A percentile compares a stretch with the other conserved stretches of the same genome.
These are phyloP conservation scores for Favolaschia claudopus DNA, from an alignment of 768 basidiomycete genomes.

Conservation along the genomic window DNA sequence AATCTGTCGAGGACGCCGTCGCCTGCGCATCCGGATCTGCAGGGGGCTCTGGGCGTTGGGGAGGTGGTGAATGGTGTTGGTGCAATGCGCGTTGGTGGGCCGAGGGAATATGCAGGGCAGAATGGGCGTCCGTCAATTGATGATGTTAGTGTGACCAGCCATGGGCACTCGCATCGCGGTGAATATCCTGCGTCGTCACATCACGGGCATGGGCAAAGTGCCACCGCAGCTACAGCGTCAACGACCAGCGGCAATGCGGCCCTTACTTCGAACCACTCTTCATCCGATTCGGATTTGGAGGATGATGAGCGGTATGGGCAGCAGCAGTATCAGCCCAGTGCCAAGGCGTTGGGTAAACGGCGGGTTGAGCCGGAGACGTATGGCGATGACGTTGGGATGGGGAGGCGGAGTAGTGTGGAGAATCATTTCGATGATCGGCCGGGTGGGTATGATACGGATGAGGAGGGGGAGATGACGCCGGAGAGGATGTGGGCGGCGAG, in stretches of 20 bases:
- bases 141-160: too few species aligned
- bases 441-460: slow-evolving; percentile 64
- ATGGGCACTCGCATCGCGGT: too few species aligned
- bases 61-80: slow-evolving; percentile 14
- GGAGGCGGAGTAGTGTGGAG: slow-evolving; percentile 43
- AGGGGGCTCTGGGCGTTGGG: slow-evolving; percentile 11
- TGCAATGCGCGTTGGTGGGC: neutral
- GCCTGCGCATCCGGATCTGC: slow-evolving; percentile 53
- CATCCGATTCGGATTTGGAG: too few species aligned
- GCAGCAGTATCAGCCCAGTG: slow-evolving; percentile 75
- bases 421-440: slow-evolving; percentile 40
- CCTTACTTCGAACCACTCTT: too few species aligned
- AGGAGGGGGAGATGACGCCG: slow-evolving; percentile 40
- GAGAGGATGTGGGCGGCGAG: slow-evolving; percentile 39
- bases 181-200: too few species aligned
- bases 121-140: neutral
- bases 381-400: slow-evolving; percentile 64
- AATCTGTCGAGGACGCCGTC: slow-evolving; percentile 74
- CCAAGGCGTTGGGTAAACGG: slow-evolving; percentile 89
- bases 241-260: slow-evolving; percentile 14
- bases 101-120: neutral
- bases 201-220: neutral
- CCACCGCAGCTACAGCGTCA: slow-evolving; percentile 14
- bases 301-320: slow-evolving; percentile 43
- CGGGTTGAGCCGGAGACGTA: slow-evolving; percentile 62